These are phyloP conservation scores for Lenzites betulinus DNA, from an alignment of 768 basidiomycete genomes.

Conservation along the genomic window DNA sequence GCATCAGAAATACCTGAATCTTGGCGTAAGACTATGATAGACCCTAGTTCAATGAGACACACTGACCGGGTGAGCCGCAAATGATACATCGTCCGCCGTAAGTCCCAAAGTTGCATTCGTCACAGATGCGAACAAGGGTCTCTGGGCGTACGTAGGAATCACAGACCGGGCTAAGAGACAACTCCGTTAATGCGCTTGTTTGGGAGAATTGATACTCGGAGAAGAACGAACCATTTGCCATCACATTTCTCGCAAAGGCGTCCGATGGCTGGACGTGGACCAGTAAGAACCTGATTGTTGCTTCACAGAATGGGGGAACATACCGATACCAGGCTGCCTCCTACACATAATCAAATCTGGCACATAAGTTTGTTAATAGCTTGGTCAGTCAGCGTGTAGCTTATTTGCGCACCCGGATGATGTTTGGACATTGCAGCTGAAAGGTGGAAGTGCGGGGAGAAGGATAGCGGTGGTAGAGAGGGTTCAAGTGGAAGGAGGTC, in stretches of 20 bases:
- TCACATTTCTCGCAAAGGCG: conserved; percentile 99
- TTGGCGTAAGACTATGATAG: background rate
- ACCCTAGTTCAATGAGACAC: too few species aligned
- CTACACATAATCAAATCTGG: conserved; percentile 98
- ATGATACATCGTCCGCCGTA: conserved; percentile 98
- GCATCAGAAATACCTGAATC: conserved; percentile 92
- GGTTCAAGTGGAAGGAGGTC: too few species aligned
- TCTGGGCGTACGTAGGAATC: conserved; percentile 99
- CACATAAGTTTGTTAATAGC: background rate
- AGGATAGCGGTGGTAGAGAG: background rate
- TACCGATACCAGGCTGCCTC: conserved; percentile 96
- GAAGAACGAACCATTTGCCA: conserved; percentile 86
- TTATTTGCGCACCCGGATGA: conserved; percentile 32
- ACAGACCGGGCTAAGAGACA: conserved; percentile 79
- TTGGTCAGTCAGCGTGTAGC: background rate
- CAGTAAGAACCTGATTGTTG: conserved; percentile 14
- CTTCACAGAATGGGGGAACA: conserved; percentile 27
- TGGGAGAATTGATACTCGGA: background rate
- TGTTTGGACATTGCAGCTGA: conserved; percentile 36
- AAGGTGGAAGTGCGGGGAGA: background rate
- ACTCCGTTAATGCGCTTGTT: background rate
- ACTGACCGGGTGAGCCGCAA: conserved; percentile 87
- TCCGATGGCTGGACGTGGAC: conserved; percentile 73
- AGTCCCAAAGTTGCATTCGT: conserved; percentile 99
- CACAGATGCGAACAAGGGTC: conserved; percentile 96